phyloP scores from a whole-genome alignment of 345 rosid genomes.

The Durio zibethinus region DNA sequence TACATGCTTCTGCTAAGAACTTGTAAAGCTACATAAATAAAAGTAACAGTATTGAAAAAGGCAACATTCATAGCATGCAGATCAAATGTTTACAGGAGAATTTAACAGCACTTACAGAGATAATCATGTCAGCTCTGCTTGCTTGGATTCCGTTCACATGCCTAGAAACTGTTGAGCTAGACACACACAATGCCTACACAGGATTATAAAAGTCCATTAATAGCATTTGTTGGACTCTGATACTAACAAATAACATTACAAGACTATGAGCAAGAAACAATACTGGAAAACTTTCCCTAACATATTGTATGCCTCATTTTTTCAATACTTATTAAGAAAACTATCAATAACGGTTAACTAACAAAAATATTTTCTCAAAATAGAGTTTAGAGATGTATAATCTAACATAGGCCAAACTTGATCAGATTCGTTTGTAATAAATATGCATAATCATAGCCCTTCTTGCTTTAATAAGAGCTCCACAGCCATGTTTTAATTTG shows the following conservation, averaged over 20 bases:
- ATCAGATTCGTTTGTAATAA: neutral
- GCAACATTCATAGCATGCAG: neutral
- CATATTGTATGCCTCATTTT: conserved; percentile 48
- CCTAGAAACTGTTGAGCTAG: conserved; percentile 62
- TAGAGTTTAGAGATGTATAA: neutral
- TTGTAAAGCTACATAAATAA: neutral
- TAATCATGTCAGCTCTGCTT: conserved; percentile 89
- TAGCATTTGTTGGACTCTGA: neutral
- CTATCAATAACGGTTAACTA: neutral
- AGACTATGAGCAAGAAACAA: neutral
- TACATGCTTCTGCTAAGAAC: neutral
- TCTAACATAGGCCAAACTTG: neutral
- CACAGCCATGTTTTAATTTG: neutral
- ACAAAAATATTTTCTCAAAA: neutral
- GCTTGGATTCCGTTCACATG: conserved; percentile 78
- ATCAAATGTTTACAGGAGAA: conserved; percentile 13
- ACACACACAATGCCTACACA: conserved; percentile 69
- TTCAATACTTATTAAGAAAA: conserved; percentile 47
- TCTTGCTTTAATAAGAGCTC: neutral
- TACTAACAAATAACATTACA: neutral
- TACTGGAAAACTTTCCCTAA: neutral
- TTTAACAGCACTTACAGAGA: conserved; percentile 53
- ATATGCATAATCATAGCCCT: neutral
- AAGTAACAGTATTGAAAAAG: neutral
- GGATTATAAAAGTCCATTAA: conserved; percentile 17